phyloP scores from a whole-genome alignment of 176 grass and related monocot genomes.

The Otatea glauca region DNA sequence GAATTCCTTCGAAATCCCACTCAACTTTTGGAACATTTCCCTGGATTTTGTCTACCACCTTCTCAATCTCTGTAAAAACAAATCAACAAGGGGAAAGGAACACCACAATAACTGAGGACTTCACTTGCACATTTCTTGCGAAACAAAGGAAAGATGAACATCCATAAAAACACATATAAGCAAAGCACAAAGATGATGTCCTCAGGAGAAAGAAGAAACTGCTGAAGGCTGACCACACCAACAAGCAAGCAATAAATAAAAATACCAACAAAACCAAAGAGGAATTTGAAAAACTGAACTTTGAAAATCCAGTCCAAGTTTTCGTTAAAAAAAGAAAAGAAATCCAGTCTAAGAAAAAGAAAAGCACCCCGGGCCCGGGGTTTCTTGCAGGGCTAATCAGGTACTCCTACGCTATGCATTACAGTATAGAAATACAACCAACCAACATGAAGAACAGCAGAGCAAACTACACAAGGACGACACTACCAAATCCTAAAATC shows the following conservation, averaged over 20 bases:
- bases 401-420: neutral
- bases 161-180: neutral
- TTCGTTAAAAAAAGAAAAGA: too few species aligned
- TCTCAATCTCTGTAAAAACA: conserved; percentile 74
- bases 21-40: conserved; percentile 80
- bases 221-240: neutral
- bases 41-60: conserved; percentile 67
- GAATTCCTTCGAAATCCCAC: conserved; percentile 98
- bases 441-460: neutral
- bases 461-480: neutral
- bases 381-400: neutral
- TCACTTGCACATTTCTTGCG: neutral
- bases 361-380: neutral
- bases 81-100: neutral
- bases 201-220: neutral
- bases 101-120: neutral
- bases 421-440: neutral
- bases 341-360: neutral
- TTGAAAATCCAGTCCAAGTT: neutral
- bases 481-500: conserved; percentile 45
- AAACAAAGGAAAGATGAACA: conserved; percentile 13
- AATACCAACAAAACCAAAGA: neutral
- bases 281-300: neutral
- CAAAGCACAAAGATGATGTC: neutral
- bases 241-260: neutral